Conservation (phyloP, 495 filamentous ascomycete species). For the Aspergillus homomorphus region DNA sequence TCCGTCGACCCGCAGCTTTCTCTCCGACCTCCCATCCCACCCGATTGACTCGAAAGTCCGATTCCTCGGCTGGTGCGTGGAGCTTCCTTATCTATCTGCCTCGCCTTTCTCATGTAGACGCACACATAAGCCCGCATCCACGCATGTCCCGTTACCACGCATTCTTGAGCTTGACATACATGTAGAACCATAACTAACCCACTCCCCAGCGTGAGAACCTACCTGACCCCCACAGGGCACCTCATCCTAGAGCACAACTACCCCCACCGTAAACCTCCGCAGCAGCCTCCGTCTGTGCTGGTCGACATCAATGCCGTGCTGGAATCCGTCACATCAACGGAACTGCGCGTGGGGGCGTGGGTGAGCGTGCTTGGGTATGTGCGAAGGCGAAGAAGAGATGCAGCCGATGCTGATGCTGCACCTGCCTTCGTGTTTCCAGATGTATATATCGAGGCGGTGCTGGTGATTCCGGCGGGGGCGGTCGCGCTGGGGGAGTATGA, state of each 20-base stretch:
- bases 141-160: no score
- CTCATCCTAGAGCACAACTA: constrained; percentile 67
- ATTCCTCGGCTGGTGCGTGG: constrained; percentile 83
- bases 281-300: constrained; percentile 38
- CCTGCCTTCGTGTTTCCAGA: constrained; percentile 15
- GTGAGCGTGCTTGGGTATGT: constrained; percentile 87
- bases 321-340: constrained; percentile 57
- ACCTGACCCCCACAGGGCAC: constrained; percentile 56
- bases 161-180: no score
- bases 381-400: constrained; percentile 17
- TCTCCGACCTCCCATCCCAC: constrained; percentile 57
- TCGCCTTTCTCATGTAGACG: no score
- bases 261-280: constrained; percentile 35
- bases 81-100: neutral
- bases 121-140: no score
- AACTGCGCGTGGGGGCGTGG: constrained; percentile 78
- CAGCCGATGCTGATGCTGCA: constrained; percentile 4
- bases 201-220: constrained; percentile 60
- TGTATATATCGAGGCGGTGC: constrained; percentile 56
- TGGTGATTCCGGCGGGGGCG: constrained; percentile 64
- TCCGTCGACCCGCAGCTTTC: constrained; percentile 64
- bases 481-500: constrained; percentile 66
- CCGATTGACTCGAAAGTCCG: constrained; percentile 71
- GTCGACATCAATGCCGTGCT: constrained; percentile 74
- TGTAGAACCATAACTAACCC: neutral